Evolutionary conservation across 1,284 basidiomycete genomes (phyloP), one percentile per base, ranked within the genome.

Genomic region (Phellinidium pouzarii): DNA sequence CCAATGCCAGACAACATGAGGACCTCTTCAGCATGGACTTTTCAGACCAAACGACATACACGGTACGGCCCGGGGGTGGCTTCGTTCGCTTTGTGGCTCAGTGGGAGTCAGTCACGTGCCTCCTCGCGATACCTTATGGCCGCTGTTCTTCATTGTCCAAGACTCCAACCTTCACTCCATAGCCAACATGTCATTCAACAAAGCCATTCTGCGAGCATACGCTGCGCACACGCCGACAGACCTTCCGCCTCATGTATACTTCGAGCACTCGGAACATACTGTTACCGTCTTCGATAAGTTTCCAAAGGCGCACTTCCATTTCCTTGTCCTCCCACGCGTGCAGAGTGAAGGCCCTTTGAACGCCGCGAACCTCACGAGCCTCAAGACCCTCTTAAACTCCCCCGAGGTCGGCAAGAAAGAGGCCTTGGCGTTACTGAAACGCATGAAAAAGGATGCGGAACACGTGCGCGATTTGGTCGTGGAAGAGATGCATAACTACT

Each of bases 251-350:
- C 78, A 80, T 0, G 63, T 87, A 25, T 73, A 84, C 14, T 82
- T 92, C 58, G 68, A 75, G n/a, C 72, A 80, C 57, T 80, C 79
- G 9, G 66, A 73, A 1, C 71, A 71, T 48, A 80, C 83, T 0
- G 61, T 94, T 38, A 87, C 87, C 2, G 77, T 97, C 49, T 91
- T 85, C 63, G 94, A 97, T 70, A 79, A 75, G 17, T 96, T 77
- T 65, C 90, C 90, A 5, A 97, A 97, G 71, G 77, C 87, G 1
- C 82, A 79, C 50, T 93, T 90, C 65, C 92, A 95, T 66, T 85
- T 90, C 61, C 76, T 93, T 40, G 67, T 93, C 52, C 70, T 93
- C 14, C 27, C 44, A 31, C 49, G 41, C 17, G 25, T 51, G 5
- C 41, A 44, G 23, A 11, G 34, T 27, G 27, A 41, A 26, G 56